Evolutionary conservation across 2,329 filamentous ascomycete genomes (phyloP).

Genomic region (Microsporum audouinii): DNA sequence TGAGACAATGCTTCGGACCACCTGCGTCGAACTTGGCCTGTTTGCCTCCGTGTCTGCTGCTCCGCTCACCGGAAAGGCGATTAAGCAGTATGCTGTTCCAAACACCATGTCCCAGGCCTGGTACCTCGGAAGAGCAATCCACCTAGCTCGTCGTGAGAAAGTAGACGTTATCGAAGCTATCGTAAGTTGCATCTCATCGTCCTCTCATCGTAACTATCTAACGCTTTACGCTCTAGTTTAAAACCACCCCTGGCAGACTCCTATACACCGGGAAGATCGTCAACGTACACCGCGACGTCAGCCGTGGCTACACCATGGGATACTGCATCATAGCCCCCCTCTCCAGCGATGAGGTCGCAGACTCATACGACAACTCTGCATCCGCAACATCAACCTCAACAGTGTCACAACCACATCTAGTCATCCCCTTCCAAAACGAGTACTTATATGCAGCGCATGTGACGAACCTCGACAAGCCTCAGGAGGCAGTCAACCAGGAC

Average conservation of each 20-base stretch:
- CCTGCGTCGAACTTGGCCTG: conserved; percentile 19
- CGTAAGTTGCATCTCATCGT: conserved; percentile 19
- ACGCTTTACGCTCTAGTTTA: conserved; percentile 14
- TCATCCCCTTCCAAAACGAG: conserved; percentile 23
- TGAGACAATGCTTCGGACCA: conserved; percentile 17
- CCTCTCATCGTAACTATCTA: not conserved
- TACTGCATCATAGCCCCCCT: conserved; percentile 22
- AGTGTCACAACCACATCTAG: conserved; percentile 12
- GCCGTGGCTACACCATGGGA: conserved; percentile 32
- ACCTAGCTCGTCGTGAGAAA: conserved; percentile 18
- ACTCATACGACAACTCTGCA: conserved; percentile 1
- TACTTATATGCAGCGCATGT: conserved; percentile 19
- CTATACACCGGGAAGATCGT: conserved; percentile 38
- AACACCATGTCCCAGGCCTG: conserved; percentile 22
- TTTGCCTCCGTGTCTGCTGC: conserved; percentile 14
- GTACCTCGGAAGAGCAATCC: conserved; percentile 20
- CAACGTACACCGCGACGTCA: conserved; percentile 29
- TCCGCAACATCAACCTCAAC: not conserved
- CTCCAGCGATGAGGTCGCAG: conserved; percentile 10
- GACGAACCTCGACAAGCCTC: conserved; percentile 8
- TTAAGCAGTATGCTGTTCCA: conserved; percentile 18
- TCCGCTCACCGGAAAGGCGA: conserved; percentile 16
- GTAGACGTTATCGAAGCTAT: conserved; percentile 33
- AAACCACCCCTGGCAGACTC: conserved; percentile 24
- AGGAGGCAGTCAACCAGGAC: conserved; percentile 12